Percentiles rank a stretch among this genome's conserved stretches.
Conservation (phyloP, 1,284 basidiomycete species). For the Austroboletus novae-zelandiae region DNA sequence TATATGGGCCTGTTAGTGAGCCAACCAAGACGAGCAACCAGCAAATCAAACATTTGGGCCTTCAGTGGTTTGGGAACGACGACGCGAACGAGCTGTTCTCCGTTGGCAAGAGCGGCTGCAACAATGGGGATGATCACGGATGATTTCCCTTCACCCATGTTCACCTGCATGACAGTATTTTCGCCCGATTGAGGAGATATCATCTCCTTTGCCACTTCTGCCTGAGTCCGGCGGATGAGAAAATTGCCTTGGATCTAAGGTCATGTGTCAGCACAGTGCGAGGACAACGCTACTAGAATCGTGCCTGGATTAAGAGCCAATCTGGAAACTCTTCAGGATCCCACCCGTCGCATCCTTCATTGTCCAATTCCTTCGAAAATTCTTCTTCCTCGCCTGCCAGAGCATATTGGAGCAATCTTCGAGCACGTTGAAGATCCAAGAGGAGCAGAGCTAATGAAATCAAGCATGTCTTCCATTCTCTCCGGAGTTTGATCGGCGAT, state of each 20-base stretch:
- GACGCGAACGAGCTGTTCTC: slow-evolving; percentile 38
- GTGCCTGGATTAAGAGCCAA: slow-evolving; percentile 47
- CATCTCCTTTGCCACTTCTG: slow-evolving; percentile 43
- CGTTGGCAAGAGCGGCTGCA: slow-evolving; percentile 40
- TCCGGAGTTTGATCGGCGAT: background rate
- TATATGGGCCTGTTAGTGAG: slow-evolving; percentile 45
- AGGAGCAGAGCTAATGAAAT: slow-evolving; percentile 20
- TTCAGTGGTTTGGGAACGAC: slow-evolving; percentile 23
- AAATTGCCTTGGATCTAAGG: slow-evolving; percentile 33
- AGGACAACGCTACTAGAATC: too few species aligned
- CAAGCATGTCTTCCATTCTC: slow-evolving; percentile 29
- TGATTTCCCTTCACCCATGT: too few species aligned
- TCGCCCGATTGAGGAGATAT: slow-evolving; percentile 34
- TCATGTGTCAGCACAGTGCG: too few species aligned
- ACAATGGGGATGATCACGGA: slow-evolving; percentile 38
- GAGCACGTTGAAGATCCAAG: too few species aligned
- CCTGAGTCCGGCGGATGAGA: slow-evolving; percentile 28
- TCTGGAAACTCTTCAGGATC: slow-evolving; percentile 27
- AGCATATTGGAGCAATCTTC: too few species aligned
- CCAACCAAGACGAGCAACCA: slow-evolving; percentile 43
- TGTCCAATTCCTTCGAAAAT: slow-evolving; percentile 8
- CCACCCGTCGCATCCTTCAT: slow-evolving; percentile 14
- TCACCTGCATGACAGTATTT: slow-evolving; percentile 42
- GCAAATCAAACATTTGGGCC: slow-evolving; percentile 47
- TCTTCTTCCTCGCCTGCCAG: too few species aligned